A percentile compares a stretch with the other conserved stretches of the same genome.
phyloP scores from a whole-genome alignment of 208 protist species.

The Leishmania aethiopica region DNA sequence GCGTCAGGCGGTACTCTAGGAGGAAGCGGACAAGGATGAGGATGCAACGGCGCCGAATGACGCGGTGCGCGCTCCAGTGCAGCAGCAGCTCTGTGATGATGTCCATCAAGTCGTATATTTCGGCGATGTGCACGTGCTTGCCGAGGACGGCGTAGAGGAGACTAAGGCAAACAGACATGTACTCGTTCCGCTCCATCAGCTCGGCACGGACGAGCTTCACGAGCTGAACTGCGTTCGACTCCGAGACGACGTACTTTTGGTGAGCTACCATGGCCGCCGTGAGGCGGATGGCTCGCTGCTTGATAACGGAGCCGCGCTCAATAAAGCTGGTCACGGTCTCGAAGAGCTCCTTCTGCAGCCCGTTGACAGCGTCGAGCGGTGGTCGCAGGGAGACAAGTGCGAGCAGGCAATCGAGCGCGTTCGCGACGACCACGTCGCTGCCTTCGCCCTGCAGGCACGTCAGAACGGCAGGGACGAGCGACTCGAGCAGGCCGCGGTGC shows the following conservation, averaged over 20 bases:
- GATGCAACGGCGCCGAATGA: constrained; percentile 78
- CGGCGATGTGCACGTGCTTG: constrained; percentile 84
- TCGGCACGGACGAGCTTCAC: constrained; percentile 69
- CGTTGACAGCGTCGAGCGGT: constrained; percentile 61
- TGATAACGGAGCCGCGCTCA: constrained; percentile 83
- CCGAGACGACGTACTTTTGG: constrained; percentile 65
- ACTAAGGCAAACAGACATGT: constrained; percentile 79
- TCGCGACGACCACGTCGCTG: constrained; percentile 86
- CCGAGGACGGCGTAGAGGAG: constrained; percentile 89
- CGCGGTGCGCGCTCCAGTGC: constrained; percentile 64
- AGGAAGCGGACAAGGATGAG: constrained; percentile 84
- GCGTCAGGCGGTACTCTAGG: constrained; percentile 91
- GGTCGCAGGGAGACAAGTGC: constrained; percentile 84
- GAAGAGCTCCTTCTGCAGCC: constrained; percentile 63
- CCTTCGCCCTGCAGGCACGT: constrained; percentile 88
- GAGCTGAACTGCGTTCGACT: constrained; percentile 66
- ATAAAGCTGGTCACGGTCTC: constrained; percentile 81
- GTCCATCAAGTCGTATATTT: constrained; percentile 90
- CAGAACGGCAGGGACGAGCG: constrained; percentile 75
- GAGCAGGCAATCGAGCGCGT: constrained; percentile 85
- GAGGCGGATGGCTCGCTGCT: constrained; percentile 88
- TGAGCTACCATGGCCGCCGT: constrained; percentile 78
- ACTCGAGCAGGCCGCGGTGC: constrained; percentile 72
- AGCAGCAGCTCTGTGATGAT: constrained; percentile 88
- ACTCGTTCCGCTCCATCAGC: constrained; percentile 81